Base-by-base conservation (phyloP, 495 filamentous ascomycete species). In the Hyaloscypha hepaticicola region DNA sequence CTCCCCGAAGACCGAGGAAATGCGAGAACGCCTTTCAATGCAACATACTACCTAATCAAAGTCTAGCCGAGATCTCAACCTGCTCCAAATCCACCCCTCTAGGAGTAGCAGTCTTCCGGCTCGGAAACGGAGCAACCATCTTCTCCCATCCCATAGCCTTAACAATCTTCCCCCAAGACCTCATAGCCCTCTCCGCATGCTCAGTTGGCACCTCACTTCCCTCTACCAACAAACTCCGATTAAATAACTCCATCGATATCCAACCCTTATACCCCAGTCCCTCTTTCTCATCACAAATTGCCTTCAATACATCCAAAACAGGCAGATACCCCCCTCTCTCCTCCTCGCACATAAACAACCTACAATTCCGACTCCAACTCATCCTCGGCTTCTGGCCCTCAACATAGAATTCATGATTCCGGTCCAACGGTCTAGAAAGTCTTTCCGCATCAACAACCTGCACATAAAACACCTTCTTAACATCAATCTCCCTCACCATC, bases 201-300 rank as follows among this genome's bases (percentile, higher is more conserved):
- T 86, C 82, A 53, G 75, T 76, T 0, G 87, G 87, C 9, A 88
- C 85, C 0, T 71, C 73, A 26, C 78, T 64, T 58, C 77, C 75
- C 24, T 70, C 55, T 67, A 87, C 82, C 16, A 80, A 77, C 76
- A 92, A 83, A 29, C 82, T 83, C 45, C 87, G 77, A 70, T 86
- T 87, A 72, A 95, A 95, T 53, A 94, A 73, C 77, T 95, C 90
- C 69, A 92, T 79, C 66, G 85, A 88, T n/a, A 92, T 84, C 88
- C 88, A 92, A 0, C 90, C 90, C 57, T 85, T 77, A 67, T 85
- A 95, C 6, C 87, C 85, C 12, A 90, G 74, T 28, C 65, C 69
- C 9, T 65, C 49, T 7, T 66, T 60, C 5, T 82, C 83, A 16
- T 82, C 77, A 53, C 89, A 83, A 57, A 94, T 83, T 8, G 84